These are phyloP conservation scores for Termitomyces sp. DNA, from an alignment of 768 basidiomycete genomes.

Conservation along the genomic window DNA sequence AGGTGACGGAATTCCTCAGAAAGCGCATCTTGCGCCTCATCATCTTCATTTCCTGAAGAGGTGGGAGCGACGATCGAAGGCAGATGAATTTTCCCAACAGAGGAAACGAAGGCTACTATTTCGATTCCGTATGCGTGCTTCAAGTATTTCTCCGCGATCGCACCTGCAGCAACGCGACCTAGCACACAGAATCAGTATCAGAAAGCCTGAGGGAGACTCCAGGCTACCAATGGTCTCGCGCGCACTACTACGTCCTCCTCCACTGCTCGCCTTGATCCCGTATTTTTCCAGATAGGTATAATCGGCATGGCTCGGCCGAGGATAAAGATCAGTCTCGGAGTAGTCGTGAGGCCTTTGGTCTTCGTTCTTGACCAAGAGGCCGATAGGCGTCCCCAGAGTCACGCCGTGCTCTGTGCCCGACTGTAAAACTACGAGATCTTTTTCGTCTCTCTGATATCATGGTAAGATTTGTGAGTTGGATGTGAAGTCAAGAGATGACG, in stretches of 20 bases:
- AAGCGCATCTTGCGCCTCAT: conserved; percentile 67
- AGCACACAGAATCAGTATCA: conserved; percentile 7
- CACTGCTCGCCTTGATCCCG: conserved; percentile 94
- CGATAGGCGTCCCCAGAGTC: conserved; percentile 96
- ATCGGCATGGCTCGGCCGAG: conserved; percentile 95
- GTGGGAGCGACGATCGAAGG: conserved; percentile 46
- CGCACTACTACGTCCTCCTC: conserved; percentile 92
- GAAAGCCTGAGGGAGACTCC: not conserved
- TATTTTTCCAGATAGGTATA: conserved; percentile 98
- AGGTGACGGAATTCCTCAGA: conserved; percentile 80
- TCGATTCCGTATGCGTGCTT: conserved; percentile 83
- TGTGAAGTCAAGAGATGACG: conserved; percentile 22
- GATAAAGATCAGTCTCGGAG: conserved; percentile 96
- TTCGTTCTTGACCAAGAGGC: conserved; percentile 94
- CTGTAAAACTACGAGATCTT: conserved; percentile 89
- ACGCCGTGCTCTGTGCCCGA: conserved; percentile 92
- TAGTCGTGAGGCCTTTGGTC: conserved; percentile 99
- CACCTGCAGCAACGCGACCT: conserved; percentile 97
- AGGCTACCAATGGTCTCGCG: conserved; percentile 88
- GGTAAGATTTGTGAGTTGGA: not conserved
- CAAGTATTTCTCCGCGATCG: conserved; percentile 96
- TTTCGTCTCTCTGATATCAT: conserved; percentile 76
- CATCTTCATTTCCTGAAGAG: conserved; percentile 37
- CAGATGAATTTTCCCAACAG: conserved; percentile 89
- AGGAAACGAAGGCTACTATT: conserved; percentile 95